Conservation (phyloP, 164 flowering plant species). For the Vitis rotundifolia region DNA sequence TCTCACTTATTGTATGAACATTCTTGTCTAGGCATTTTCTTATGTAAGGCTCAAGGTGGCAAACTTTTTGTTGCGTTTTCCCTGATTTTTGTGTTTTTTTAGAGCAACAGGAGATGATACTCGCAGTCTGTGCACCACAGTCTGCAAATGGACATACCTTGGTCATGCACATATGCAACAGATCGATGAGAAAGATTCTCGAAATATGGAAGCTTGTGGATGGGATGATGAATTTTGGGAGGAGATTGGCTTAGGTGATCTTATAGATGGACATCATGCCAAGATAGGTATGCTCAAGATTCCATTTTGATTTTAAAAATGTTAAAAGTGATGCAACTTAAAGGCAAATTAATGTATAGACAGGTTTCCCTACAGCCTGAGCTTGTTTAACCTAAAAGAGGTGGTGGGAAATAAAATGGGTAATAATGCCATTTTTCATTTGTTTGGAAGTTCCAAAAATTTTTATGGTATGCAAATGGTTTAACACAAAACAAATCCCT, state of each 20-base stretch:
- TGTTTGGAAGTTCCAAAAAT: too few relatives aligned
- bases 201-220: constrained; percentile 95
- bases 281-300: constrained; percentile 70
- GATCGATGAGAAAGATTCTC: constrained; percentile 58
- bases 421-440: too few relatives aligned
- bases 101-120: constrained; percentile 99
- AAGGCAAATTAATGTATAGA: background rate
- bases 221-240: constrained; percentile 99
- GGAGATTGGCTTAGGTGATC: constrained; percentile 96
- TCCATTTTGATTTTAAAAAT: background rate
- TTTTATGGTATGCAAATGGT: too few relatives aligned
- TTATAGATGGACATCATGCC: constrained; percentile 92
- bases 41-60: background rate
- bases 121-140: constrained; percentile 94
- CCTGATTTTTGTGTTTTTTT: constrained; percentile 14
- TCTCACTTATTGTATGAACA: constrained; percentile 4
- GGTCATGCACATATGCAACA: constrained; percentile 99
- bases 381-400: too few relatives aligned
- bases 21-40: background rate
- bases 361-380: background rate
- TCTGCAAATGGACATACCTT: constrained; percentile 99
- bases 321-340: background rate
- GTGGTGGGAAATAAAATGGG: too few relatives aligned
- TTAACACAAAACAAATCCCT: too few relatives aligned
- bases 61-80: constrained; percentile 1